A percentile compares a stretch with the other conserved stretches of the same genome.
phyloP scores from a whole-genome alignment of 23 red algal genomes.

The Cyanidiococcus yangmingshanensis region DNA sequence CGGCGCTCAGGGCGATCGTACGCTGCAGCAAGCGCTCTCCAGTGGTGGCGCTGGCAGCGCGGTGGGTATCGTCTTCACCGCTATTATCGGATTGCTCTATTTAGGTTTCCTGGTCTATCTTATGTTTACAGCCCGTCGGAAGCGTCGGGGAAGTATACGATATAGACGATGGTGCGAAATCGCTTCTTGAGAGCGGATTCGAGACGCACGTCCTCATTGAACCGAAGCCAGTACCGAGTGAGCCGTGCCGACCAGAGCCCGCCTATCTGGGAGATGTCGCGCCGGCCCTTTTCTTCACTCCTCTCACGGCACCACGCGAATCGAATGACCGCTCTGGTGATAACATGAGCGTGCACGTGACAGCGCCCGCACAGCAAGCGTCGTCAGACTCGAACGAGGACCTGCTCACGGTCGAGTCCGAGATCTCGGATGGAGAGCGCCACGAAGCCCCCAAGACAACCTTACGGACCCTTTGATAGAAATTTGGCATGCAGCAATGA shows the following conservation, averaged over 20 bases:
- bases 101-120: slow-evolving; percentile 11
- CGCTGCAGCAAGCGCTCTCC: slow-evolving; percentile 17
- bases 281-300: too few species aligned
- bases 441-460: too few species aligned
- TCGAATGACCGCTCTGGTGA: too few species aligned
- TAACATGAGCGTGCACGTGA: too few species aligned
- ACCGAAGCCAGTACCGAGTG: background rate
- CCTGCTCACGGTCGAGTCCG: too few species aligned
- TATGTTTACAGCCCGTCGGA: background rate
- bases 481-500: too few species aligned
- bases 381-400: too few species aligned
- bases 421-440: too few species aligned
- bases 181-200: background rate
- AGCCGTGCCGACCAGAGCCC: background rate
- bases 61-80: slow-evolving; percentile 17
- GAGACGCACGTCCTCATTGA: background rate
- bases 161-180: background rate
- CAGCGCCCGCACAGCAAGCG: too few species aligned
- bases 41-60: background rate
- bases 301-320: too few species aligned
- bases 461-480: too few species aligned
- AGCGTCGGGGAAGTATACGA: background rate
- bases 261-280: too few species aligned
- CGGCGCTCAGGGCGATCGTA: slow-evolving; percentile 16
- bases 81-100: slow-evolving; percentile 15